Conservation (phyloP, 192 early-diverging fungal species). For the Chytriomyces sp. region DNA sequence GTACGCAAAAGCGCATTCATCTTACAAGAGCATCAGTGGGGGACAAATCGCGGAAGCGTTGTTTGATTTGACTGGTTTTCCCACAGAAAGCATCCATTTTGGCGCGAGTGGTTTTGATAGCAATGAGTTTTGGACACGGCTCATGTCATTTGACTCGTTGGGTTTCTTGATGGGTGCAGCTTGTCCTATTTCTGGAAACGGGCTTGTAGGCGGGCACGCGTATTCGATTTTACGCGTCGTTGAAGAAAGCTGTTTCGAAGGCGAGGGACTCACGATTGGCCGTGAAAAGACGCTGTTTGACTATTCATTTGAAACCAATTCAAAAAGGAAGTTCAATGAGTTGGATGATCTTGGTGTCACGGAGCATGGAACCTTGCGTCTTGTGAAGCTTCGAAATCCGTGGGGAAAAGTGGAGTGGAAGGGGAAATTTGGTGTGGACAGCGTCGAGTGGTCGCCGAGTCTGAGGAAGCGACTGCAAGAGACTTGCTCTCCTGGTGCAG, state of each 20-base stretch:
- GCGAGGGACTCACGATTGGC: slow-evolving; percentile 11
- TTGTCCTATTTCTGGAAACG: slow-evolving; percentile 30
- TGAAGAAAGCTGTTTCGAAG: slow-evolving; percentile 6
- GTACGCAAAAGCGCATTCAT: slow-evolving; percentile 64
- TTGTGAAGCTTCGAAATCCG: slow-evolving; percentile 40
- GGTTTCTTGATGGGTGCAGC: slow-evolving; percentile 36
- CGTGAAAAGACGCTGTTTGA: slow-evolving; percentile 2
- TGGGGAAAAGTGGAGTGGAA: slow-evolving; percentile 42
- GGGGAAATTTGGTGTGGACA: slow-evolving; percentile 29
- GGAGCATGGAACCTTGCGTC: slow-evolving; percentile 25
- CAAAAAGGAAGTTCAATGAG: neutral
- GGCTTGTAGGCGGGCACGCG: slow-evolving; percentile 40
- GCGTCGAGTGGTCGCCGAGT: slow-evolving; percentile 21
- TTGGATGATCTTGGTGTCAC: slow-evolving; percentile 21
- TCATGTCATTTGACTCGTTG: slow-evolving; percentile 26
- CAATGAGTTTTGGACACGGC: slow-evolving; percentile 24
- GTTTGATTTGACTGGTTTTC: slow-evolving; percentile 40
- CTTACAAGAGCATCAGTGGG: slow-evolving; percentile 54
- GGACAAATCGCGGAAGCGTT: slow-evolving; percentile 38
- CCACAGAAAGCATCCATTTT: slow-evolving; percentile 31
- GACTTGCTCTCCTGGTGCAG: neutral
- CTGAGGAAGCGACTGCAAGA: slow-evolving; percentile 28
- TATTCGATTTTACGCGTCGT: slow-evolving; percentile 32
- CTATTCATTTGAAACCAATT: neutral
- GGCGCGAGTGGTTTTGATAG: slow-evolving; percentile 25